Evolutionary conservation across 2,329 filamentous ascomycete genomes (phyloP).

Genomic region (Pseudocercospora fijiensis): DNA sequence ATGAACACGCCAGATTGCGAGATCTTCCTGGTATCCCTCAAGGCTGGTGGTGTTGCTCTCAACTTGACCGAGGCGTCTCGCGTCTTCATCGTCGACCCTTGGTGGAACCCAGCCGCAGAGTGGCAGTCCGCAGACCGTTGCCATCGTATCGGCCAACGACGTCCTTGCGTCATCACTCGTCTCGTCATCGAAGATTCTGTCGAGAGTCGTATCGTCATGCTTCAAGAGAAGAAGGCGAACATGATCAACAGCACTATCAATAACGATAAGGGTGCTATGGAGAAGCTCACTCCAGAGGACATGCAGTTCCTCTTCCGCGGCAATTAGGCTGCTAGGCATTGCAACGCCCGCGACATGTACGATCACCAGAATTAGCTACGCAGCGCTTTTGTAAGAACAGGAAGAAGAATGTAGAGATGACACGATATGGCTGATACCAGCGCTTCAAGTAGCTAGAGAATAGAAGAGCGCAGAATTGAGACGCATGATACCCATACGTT

Average conservation of each 20-base stretch:
- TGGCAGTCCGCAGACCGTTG: constrained; percentile 89
- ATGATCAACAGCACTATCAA: constrained; percentile 99
- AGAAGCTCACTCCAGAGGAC: constrained; percentile 85
- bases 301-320: constrained; percentile 96
- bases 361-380: neutral
- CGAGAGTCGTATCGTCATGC: constrained; percentile 88
- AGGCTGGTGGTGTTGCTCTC: constrained; percentile 91
- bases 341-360: constrained; percentile 1
- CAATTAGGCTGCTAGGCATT: constrained; percentile 39
- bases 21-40: constrained; percentile 92
- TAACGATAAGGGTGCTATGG: constrained; percentile 84
- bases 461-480: neutral
- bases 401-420: neutral
- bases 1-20: constrained; percentile 94
- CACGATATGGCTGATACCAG: neutral
- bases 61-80: constrained; percentile 93
- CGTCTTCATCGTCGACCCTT: constrained; percentile 96
- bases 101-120: constrained; percentile 99
- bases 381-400: neutral
- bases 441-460: neutral
- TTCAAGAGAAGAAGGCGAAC: constrained; percentile 98
- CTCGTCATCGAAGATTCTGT: constrained; percentile 97
- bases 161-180: constrained; percentile 90
- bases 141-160: constrained; percentile 91
- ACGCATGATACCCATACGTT: neutral